Conservation (phyloP, 805 yeast species). For the Barnettozyma californica region DNA sequence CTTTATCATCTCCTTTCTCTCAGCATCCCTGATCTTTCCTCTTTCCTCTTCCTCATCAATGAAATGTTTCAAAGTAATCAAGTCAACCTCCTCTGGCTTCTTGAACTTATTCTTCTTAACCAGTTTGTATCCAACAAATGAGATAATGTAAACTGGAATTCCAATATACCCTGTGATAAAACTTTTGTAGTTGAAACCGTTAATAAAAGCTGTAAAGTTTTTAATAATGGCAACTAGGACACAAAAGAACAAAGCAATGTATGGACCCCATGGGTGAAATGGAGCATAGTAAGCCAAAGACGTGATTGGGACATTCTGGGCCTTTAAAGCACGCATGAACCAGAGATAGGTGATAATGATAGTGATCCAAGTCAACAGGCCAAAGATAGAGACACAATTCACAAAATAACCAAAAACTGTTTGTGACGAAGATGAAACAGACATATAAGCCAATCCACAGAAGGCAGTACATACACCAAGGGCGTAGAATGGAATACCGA, state of each 20-base stretch:
- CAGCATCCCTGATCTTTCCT: conserved; percentile 24
- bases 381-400: conserved; percentile 71
- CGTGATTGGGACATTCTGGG: conserved; percentile 58
- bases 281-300: conserved; percentile 59
- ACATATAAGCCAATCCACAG: conserved; percentile 67
- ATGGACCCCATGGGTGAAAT: conserved; percentile 64
- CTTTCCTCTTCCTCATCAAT: conserved; percentile 26
- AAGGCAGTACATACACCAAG: conserved; percentile 44
- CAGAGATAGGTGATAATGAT: conserved; percentile 63
- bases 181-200: conserved; percentile 52
- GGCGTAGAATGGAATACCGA: conserved; percentile 67
- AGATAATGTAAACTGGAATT: conserved; percentile 55
- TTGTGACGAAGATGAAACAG: conserved; percentile 49
- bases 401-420: conserved; percentile 64
- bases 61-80: conserved; percentile 46
- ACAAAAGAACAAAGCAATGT: conserved; percentile 50
- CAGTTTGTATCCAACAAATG: conserved; percentile 57
- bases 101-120: conserved; percentile 43
- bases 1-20: conserved; percentile 21
- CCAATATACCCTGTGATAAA: conserved; percentile 80
- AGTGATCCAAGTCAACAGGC: conserved; percentile 70
- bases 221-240: conserved; percentile 54
- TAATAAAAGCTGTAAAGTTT: conserved; percentile 68
- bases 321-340: conserved; percentile 59
- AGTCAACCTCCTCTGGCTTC: conserved; percentile 54